These are phyloP conservation scores for Gaultheria prostrata DNA, from an alignment of 148 eudicot genomes.

Conservation along the genomic window DNA sequence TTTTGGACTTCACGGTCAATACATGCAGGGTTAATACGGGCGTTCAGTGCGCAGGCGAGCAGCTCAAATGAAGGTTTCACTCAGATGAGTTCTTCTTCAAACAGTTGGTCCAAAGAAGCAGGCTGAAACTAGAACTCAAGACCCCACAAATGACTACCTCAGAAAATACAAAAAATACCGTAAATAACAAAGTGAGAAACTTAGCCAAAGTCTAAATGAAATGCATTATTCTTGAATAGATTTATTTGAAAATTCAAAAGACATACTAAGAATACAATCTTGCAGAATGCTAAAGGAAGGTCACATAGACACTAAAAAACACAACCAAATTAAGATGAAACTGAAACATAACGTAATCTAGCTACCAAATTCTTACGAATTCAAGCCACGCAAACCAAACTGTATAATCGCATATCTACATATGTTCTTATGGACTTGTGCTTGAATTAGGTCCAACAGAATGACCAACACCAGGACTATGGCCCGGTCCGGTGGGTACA, in stretches of 20 bases:
- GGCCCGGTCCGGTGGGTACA: background rate
- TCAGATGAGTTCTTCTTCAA: too few relatives aligned
- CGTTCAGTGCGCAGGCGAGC: too few relatives aligned
- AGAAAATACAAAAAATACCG: too few relatives aligned
- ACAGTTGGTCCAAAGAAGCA: too few relatives aligned
- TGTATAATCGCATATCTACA: background rate
- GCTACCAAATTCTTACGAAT: background rate
- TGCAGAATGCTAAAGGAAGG: background rate
- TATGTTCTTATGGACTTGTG: background rate
- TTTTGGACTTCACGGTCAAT: too few relatives aligned
- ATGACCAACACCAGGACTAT: constrained; percentile 14
- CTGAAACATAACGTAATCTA: background rate
- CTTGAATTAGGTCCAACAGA: background rate
- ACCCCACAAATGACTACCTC: too few relatives aligned
- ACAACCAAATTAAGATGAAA: background rate
- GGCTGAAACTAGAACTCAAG: too few relatives aligned
- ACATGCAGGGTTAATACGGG: too few relatives aligned
- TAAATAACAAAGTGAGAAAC: too few relatives aligned
- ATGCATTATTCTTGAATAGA: background rate
- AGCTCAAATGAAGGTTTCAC: too few relatives aligned
- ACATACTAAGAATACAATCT: background rate
- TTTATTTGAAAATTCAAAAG: background rate
- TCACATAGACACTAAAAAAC: background rate
- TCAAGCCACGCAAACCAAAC: background rate
- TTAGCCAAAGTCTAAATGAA: background rate